Evolutionary conservation across 371 early-diverging fungal species (phyloP).

Genomic region (Lichtheimia hyalospora): DNA sequence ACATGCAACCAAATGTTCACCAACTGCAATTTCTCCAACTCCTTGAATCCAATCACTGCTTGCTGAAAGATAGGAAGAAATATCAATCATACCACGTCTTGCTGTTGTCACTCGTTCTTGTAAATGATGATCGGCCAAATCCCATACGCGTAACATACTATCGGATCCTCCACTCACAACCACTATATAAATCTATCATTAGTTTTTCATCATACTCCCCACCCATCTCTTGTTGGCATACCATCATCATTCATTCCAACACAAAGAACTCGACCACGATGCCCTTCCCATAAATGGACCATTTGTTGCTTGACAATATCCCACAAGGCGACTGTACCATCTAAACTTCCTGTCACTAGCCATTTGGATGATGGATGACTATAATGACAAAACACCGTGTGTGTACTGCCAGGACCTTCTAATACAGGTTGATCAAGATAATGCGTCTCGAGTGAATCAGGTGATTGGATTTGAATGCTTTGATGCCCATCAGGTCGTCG

Average conservation of each 20-base stretch:
- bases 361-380: constrained; percentile 39
- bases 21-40: constrained; percentile 54
- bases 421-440: constrained; percentile 17
- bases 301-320: constrained; percentile 30
- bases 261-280: constrained; percentile 57
- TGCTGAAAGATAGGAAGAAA: constrained; percentile 39
- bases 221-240: constrained; percentile 8
- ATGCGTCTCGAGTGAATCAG: constrained; percentile 20
- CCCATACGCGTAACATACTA: constrained; percentile 58
- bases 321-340: constrained; percentile 59
- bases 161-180: constrained; percentile 61
- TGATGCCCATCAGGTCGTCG: constrained; percentile 18
- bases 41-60: constrained; percentile 56
- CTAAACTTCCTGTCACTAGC: constrained; percentile 55
- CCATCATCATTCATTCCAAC: constrained; percentile 56
- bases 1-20: constrained; percentile 53
- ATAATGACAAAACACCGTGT: constrained; percentile 52
- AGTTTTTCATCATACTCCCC: background rate
- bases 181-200: constrained; percentile 21
- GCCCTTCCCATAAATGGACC: constrained; percentile 48
- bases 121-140: constrained; percentile 22
- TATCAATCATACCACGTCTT: constrained; percentile 46
- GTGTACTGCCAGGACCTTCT: constrained; percentile 7
- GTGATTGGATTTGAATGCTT: constrained; percentile 29
- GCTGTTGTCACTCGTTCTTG: constrained; percentile 1